phyloP scores from a whole-genome alignment of 495 filamentous ascomycete genomes.

The Neurospora sp. region DNA sequence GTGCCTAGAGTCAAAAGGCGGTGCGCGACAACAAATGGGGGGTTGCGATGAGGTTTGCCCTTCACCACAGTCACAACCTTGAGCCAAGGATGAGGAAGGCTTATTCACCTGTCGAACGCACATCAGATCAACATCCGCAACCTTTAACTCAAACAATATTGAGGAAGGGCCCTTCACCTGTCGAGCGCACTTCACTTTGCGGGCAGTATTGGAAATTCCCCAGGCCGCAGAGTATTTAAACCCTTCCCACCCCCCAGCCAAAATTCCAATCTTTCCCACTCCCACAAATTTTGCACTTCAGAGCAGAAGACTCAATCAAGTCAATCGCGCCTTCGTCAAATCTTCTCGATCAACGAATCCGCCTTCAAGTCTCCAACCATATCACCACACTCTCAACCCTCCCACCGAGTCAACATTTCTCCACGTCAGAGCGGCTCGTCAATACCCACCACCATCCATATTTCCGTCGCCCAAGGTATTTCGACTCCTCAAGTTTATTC shows the following conservation, averaged over 20 bases:
- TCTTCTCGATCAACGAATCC: not conserved
- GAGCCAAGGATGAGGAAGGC: not conserved
- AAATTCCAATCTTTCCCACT: not conserved
- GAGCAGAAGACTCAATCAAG: not conserved
- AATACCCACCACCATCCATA: too few relatives aligned
- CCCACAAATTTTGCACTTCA: not conserved
- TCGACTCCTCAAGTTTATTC: not conserved
- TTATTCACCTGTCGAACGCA: not conserved
- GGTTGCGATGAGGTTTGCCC: not conserved
- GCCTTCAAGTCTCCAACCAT: too few relatives aligned
- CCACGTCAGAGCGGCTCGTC: too few relatives aligned
- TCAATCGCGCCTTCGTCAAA: not conserved
- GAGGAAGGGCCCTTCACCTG: not conserved
- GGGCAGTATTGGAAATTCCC: not conserved
- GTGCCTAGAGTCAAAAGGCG: not conserved
- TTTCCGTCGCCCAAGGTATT: not conserved
- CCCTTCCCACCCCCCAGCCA: not conserved
- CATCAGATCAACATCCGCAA: not conserved
- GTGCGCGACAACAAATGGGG: not conserved
- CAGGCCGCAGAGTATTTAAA: not conserved
- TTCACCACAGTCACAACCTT: not conserved
- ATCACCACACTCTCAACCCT: too few relatives aligned
- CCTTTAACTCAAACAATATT: not conserved
- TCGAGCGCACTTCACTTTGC: not conserved
- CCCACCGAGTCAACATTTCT: not conserved